Evolutionary conservation across 768 basidiomycete species (phyloP).

Genomic region (Termitomyces bulborhizus): DNA sequence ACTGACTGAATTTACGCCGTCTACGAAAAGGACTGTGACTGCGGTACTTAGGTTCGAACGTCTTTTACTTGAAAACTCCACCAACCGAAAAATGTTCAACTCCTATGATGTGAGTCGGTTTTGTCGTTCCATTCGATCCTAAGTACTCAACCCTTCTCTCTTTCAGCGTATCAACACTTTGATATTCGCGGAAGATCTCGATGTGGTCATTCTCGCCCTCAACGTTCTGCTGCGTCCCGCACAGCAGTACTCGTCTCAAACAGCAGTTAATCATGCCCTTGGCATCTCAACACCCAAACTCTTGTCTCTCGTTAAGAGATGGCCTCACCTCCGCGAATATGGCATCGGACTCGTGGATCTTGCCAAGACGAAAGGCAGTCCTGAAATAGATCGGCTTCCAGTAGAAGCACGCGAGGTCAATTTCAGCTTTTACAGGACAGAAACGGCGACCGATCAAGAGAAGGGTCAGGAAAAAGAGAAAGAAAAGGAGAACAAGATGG

Average conservation of each 20-base stretch:
- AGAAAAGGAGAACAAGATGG: slow-evolving; percentile 42
- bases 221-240: slow-evolving; percentile 87
- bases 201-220: slow-evolving; percentile 77
- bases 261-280: slow-evolving; percentile 77
- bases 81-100: slow-evolving; percentile 92
- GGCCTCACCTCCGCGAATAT: slow-evolving; percentile 78
- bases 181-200: slow-evolving; percentile 82
- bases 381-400: slow-evolving; percentile 58
- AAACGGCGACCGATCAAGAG: slow-evolving; percentile 18
- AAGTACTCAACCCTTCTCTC: background rate
- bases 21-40: slow-evolving; percentile 67
- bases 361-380: slow-evolving; percentile 45
- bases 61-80: slow-evolving; percentile 92
- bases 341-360: slow-evolving; percentile 74
- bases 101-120: slow-evolving; percentile 89
- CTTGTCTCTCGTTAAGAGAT: slow-evolving; percentile 77
- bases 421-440: slow-evolving; percentile 76
- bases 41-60: slow-evolving; percentile 87
- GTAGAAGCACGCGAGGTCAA: slow-evolving; percentile 71
- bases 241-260: slow-evolving; percentile 90
- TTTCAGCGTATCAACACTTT: slow-evolving; percentile 83
- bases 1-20: slow-evolving; percentile 66
- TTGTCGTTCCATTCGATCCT: slow-evolving; percentile 6
- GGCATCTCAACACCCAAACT: slow-evolving; percentile 78
- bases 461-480: slow-evolving; percentile 35